Evolutionary conservation across 805 yeast genomes (phyloP), one percentile per base, ranked within the genome.

Genomic region (Kockiozyma suomiensis): DNA sequence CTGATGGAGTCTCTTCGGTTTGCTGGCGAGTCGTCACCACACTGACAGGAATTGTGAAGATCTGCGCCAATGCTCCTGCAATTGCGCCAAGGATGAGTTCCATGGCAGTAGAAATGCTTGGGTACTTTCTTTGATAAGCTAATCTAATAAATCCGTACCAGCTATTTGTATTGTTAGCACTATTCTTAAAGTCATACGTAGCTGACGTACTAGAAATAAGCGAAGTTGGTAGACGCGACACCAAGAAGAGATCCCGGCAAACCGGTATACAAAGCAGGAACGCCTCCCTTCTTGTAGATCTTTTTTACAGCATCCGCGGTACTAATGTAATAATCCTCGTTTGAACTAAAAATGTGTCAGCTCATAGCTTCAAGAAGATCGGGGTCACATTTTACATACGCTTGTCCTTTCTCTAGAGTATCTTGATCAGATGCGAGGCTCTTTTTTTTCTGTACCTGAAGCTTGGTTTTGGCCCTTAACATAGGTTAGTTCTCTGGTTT

Each of bases 1-100:
- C 41, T 6, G 28, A 32, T 6, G 50, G 51, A 25, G 25, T 48
- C 19, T 62, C 57, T 23, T 60, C 62, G 3, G 78, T 73, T 68
- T 78, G 80, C 70, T 84, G 85, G 65, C 82, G 76, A 7, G 86
- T 81, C 15, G 96, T 85, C 53, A 88, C 80, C 10, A 88, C 91
- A 38, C 85, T 80, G 59, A 90, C 85, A n/a, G 96, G 96, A 71
- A 85, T 83, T 25, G 96, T 88, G 73, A 87, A 85, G 54, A 88
- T 64, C 73, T 89, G 93, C 8, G 94, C 88, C 38, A 88, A 76
- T 0, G 93, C 88, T 6, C 94, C 96, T 2, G 96, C 94, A 50
- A 85, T 73, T 1, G 92, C 89, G 0, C 96, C 96, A 38, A 90
- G 76, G 10, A 81, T 71, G 66, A 90, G 80, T 73, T 90, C 96